Base-by-base conservation (phyloP, 2,329 filamentous ascomycete species). In the Diplodia seriata region DNA sequence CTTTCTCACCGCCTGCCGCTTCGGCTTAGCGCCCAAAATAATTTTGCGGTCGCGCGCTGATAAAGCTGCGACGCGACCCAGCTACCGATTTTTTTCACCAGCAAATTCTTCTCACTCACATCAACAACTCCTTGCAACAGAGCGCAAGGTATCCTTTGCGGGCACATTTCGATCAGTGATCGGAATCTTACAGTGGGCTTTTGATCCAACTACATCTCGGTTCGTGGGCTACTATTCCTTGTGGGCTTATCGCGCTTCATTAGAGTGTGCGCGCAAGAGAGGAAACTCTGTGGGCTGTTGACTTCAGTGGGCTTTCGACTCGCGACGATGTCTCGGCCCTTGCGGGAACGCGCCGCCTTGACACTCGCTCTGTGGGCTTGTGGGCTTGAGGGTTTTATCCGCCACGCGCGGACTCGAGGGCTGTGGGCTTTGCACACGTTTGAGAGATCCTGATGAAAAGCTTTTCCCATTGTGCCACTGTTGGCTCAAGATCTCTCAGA, bases 271-370 rank as follows among this genome's bases (percentile, higher is more conserved):
- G 74, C 75, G 74, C 77, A 77, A 70, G 74, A 78, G 76, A 78
- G 76, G 75, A 74, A 76, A 76, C 74, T 75, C 75, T 78, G 77
- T 78, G 77, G 78, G 75, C 70, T 76, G 76, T 73, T 69, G 68
- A 72, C 72, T 77, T 71, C 79, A 78, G 78, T 76, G 68, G 69
- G 70, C 74, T 73, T 73, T 70, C 70, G 69, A 68, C 43, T 31
- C 38, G 51, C 70, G 64, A 70, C 66, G 63, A 49, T 74, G 79
- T 80, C 80, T 81, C 77, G 81, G 82, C 81, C 70, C 76, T 81
- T 85, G 83, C 84, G 83, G 83, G 82, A 83, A 84, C 83, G 83
- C 83, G 70, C 69, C 72, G 82, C 82, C 83, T 81, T 77, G 80
- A 79, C 75, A 71, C 71, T 72, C 74, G 77, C 75, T 78, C 77